Evolutionary conservation across 1,284 basidiomycete genomes (phyloP).

Genomic region (Peniophora sp.): DNA sequence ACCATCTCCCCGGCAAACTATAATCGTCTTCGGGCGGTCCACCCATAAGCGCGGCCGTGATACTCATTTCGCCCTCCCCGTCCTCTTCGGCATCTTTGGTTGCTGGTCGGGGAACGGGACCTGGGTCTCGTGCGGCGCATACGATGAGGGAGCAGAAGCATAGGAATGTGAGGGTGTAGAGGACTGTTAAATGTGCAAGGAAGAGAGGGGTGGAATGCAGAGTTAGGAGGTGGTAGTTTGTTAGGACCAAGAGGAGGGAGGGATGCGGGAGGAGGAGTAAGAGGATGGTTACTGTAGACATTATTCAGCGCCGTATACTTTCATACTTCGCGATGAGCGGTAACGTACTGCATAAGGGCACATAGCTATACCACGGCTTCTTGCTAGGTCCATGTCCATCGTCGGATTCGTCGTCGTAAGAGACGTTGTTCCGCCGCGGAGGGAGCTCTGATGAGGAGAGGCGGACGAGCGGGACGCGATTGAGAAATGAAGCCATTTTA

Average conservation of each 20-base stretch:
- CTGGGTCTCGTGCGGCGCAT: constrained; percentile 66
- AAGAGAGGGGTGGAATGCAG: constrained; percentile 40
- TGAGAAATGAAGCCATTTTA: too few relatives aligned
- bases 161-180: constrained; percentile 59
- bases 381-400: constrained; percentile 32
- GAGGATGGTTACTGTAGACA: constrained; percentile 40
- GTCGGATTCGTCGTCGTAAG: constrained; percentile 26
- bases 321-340: constrained; percentile 3
- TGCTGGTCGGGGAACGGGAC: constrained; percentile 35
- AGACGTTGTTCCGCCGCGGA: too few relatives aligned
- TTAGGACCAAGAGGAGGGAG: constrained; percentile 57
- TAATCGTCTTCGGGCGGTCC: constrained; percentile 35
- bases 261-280: constrained; percentile 66
- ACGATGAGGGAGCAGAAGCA: constrained; percentile 64
- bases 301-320: neutral
- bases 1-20: constrained; percentile 57
- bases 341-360: constrained; percentile 48
- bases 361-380: constrained; percentile 49
- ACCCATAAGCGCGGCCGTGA: constrained; percentile 53
- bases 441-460: too few relatives aligned
- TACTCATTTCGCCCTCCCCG: constrained; percentile 38
- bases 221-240: constrained; percentile 55
- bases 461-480: too few relatives aligned
- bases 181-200: constrained; percentile 41
- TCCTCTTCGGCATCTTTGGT: constrained; percentile 18